phyloP scores from a whole-genome alignment of 2,329 filamentous ascomycete genomes.

The Xylariaceae sp. region DNA sequence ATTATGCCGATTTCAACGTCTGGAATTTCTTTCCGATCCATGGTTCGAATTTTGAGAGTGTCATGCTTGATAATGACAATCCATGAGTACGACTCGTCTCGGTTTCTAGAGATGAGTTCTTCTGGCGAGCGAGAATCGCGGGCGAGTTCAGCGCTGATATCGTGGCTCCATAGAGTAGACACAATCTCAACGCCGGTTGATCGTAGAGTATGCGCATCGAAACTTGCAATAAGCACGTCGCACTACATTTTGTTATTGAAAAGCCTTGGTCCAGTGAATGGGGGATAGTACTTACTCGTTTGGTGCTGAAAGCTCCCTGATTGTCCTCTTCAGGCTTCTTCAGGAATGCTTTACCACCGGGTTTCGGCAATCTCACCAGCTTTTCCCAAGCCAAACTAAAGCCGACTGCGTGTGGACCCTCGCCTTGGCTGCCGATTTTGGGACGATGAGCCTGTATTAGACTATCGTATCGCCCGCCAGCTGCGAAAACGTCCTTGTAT shows the following conservation, averaged over 20 bases:
- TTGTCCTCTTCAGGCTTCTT: conserved; percentile 66
- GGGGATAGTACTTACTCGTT: conserved; percentile 50
- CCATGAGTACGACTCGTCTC: conserved; percentile 77
- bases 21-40: conserved; percentile 67
- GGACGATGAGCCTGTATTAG: conserved; percentile 81
- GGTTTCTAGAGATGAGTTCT: conserved; percentile 71
- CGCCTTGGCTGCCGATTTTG: conserved; percentile 57
- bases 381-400: conserved; percentile 89
- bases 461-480: conserved; percentile 87
- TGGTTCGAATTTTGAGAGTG: conserved; percentile 73
- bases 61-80: conserved; percentile 82
- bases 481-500: conserved; percentile 80
- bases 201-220: conserved; percentile 71
- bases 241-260: conserved; percentile 49
- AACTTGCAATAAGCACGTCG: conserved; percentile 85
- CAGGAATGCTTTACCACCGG: conserved; percentile 54
- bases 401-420: conserved; percentile 78
- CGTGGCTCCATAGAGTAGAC: conserved; percentile 73
- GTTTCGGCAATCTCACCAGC: conserved; percentile 62
- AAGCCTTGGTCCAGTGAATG: neutral
- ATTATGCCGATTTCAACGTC: conserved; percentile 71
- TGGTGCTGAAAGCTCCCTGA: conserved; percentile 55
- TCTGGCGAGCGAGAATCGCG: conserved; percentile 74
- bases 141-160: conserved; percentile 84
- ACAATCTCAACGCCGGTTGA: conserved; percentile 73